Conservation (phyloP, 768 basidiomycete genomes). For the Tricholoma sp. region DNA sequence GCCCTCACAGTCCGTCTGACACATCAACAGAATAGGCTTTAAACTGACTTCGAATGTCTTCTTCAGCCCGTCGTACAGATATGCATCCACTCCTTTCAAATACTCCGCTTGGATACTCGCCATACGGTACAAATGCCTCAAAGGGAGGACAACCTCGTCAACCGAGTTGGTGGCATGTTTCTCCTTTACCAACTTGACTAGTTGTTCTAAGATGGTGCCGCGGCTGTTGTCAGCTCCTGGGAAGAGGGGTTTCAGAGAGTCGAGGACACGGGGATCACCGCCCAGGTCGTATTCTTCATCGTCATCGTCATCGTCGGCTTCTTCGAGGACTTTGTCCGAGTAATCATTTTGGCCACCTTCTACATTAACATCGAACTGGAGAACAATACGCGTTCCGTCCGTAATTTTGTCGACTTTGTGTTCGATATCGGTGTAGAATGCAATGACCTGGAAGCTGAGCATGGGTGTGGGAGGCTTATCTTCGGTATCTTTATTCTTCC, state of each 20-base stretch:
- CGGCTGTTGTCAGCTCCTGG: not conserved
- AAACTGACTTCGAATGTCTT: not conserved
- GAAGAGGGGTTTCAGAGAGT: not conserved
- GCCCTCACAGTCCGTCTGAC: not conserved
- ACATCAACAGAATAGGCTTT: not conserved
- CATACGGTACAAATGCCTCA: slow-evolving; percentile 14
- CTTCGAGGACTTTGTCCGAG: no score
- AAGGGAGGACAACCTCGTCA: slow-evolving; percentile 8
- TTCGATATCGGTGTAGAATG: slow-evolving; percentile 17
- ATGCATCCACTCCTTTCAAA: slow-evolving; percentile 14
- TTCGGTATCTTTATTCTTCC: not conserved
- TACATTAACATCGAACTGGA: slow-evolving; percentile 12
- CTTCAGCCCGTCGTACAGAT: slow-evolving; percentile 9
- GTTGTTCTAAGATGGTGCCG: not conserved
- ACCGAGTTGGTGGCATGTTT: not conserved
- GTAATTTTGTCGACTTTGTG: slow-evolving; percentile 14
- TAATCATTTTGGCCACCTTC: not conserved
- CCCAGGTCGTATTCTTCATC: not conserved
- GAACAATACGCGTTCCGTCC: slow-evolving; percentile 13
- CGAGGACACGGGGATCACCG: not conserved
- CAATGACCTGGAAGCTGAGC: slow-evolving; percentile 3
- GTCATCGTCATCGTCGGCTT: not conserved
- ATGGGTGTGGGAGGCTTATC: not conserved
- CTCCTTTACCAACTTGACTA: not conserved
- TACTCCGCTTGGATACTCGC: slow-evolving; percentile 11